Percentiles rank a stretch among this genome's conserved stretches.
These are phyloP conservation scores for Sodiomyces alkalinus DNA, from an alignment of 2,329 filamentous ascomycete species.

Conservation along the genomic window DNA sequence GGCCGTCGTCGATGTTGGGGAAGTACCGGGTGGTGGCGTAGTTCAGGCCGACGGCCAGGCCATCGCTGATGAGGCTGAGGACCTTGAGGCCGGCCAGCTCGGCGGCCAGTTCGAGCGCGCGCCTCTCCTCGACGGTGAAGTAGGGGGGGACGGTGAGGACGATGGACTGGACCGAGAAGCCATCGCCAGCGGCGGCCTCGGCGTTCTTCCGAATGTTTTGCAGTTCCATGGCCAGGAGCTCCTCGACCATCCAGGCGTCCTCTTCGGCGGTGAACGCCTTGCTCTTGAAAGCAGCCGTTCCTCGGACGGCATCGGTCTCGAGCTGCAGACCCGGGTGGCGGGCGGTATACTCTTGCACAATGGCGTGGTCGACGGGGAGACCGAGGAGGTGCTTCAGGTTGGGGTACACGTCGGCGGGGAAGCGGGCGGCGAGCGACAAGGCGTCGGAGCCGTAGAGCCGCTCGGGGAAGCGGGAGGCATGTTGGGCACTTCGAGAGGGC, in stretches of 20 bases:
- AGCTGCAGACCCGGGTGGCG: constrained; percentile 69
- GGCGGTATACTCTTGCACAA: constrained; percentile 53
- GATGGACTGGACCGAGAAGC: constrained; percentile 57
- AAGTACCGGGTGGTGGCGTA: constrained; percentile 89
- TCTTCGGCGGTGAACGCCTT: constrained; percentile 44
- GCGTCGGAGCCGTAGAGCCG: constrained; percentile 86
- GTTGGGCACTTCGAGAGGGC: constrained; percentile 51
- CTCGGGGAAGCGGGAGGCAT: constrained; percentile 62
- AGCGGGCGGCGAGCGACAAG: constrained; percentile 70
- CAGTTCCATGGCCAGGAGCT: constrained; percentile 90
- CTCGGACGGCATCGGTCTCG: constrained; percentile 40
- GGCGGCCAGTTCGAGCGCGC: constrained; percentile 70
- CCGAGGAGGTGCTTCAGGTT: constrained; percentile 90
- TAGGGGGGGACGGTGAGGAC: constrained; percentile 86
- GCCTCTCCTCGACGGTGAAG: constrained; percentile 81
- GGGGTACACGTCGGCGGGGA: constrained; percentile 84
- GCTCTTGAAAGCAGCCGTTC: constrained; percentile 73
- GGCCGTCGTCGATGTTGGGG: constrained; percentile 66
- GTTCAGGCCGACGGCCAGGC: constrained; percentile 82
- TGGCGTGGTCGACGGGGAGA: constrained; percentile 42
- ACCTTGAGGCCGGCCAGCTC: constrained; percentile 80
- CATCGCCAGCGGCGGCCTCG: constrained; percentile 65
- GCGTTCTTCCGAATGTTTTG: constrained; percentile 85
- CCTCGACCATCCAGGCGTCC: constrained; percentile 67
- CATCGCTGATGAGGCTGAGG: constrained; percentile 73